Conservation (phyloP, 75 land plant species). For the Gnetum montanum region DNA sequence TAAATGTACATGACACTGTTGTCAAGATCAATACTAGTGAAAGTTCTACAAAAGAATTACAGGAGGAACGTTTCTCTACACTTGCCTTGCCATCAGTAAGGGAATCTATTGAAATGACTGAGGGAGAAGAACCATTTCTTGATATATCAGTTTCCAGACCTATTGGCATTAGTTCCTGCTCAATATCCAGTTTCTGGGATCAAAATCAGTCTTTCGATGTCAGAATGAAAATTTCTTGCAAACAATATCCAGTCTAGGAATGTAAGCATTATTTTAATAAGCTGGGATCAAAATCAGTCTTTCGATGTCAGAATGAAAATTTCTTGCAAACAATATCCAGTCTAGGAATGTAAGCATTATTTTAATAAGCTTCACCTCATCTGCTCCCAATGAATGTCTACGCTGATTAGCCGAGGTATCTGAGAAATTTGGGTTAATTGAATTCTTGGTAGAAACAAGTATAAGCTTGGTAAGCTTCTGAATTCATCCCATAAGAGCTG, state of each 20-base stretch:
- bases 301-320: background rate
- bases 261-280: background rate
- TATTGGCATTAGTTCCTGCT: background rate
- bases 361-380: conserved; percentile 40
- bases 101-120: background rate
- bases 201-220: background rate
- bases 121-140: background rate
- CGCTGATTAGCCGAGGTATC: conserved; percentile 41
- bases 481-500: conserved; percentile 88
- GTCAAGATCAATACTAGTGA: no score
- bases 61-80: background rate
- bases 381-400: conserved; percentile 82
- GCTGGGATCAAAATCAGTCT: background rate
- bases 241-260: background rate
- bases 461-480: conserved; percentile 86
- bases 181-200: background rate
- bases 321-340: background rate
- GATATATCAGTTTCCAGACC: background rate
- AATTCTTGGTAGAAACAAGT: conserved; percentile 76
- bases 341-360: background rate
- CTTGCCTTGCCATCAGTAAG: background rate
- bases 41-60: no score
- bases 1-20: no score
- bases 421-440: conserved; percentile 30
- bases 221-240: background rate